These are phyloP conservation scores for Salix viminalis DNA, from an alignment of 345 rosid genomes.

Conservation along the genomic window DNA sequence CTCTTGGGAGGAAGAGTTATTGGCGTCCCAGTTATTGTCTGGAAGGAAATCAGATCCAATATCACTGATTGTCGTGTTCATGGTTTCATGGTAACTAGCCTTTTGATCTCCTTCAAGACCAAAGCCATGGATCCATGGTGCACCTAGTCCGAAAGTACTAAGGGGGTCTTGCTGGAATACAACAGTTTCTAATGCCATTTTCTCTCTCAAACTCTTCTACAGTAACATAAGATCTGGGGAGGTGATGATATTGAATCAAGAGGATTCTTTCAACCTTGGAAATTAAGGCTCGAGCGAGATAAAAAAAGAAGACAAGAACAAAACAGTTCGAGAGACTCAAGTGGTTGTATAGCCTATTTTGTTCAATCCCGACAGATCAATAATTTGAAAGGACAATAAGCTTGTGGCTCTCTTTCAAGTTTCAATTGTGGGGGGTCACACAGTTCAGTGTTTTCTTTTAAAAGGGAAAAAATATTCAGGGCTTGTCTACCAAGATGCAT, in stretches of 20 bases:
- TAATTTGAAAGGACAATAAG: neutral
- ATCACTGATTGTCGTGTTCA: neutral
- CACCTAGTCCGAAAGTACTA: slow-evolving; percentile 13
- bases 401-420: neutral
- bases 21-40: neutral
- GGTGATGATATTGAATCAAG: neutral
- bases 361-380: neutral
- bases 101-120: slow-evolving; percentile 11
- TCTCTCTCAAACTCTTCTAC: neutral
- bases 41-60: slow-evolving; percentile 18
- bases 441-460: neutral
- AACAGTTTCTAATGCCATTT: slow-evolving; percentile 35
- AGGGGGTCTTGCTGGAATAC: slow-evolving; percentile 32
- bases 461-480: neutral
- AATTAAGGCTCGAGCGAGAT: neutral
- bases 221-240: neutral
- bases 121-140: slow-evolving; percentile 9
- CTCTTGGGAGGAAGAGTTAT: slow-evolving; percentile 19
- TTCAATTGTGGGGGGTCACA: neutral
- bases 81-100: neutral
- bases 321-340: neutral
- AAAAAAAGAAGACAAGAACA: neutral
- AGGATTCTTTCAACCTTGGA: neutral
- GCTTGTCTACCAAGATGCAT: neutral
- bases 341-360: neutral